Evolutionary conservation across 1,284 basidiomycete genomes (phyloP).

Genomic region (Chalciporus sp.): DNA sequence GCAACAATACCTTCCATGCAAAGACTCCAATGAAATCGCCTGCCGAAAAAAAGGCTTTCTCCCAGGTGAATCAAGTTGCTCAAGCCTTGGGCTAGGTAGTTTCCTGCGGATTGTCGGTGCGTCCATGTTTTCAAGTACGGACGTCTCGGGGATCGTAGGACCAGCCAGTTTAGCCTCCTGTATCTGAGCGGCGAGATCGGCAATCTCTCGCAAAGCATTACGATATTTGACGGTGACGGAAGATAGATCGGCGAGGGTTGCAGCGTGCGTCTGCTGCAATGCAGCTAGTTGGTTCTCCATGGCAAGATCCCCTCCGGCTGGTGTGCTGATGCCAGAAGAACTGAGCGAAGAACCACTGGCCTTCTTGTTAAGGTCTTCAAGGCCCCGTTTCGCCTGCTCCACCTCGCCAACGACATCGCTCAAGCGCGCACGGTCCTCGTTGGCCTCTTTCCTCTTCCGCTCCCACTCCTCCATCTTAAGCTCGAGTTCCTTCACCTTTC

Average conservation of each 20-base stretch:
- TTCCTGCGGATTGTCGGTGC: slow-evolving; percentile 50
- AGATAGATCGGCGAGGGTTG: slow-evolving; percentile 79
- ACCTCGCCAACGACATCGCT: slow-evolving; percentile 69
- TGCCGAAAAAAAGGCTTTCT: slow-evolving; percentile 82
- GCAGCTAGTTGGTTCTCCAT: slow-evolving; percentile 61
- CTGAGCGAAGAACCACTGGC: slow-evolving; percentile 22
- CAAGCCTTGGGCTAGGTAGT: slow-evolving; percentile 48
- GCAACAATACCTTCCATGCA: slow-evolving; percentile 69
- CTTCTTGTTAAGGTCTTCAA: slow-evolving; percentile 47
- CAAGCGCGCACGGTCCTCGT: slow-evolving; percentile 64
- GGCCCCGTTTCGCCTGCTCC: slow-evolving; percentile 65
- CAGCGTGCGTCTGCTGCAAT: slow-evolving; percentile 76
- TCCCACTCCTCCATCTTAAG: slow-evolving; percentile 76
- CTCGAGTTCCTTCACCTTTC: slow-evolving; percentile 74
- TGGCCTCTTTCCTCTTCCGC: slow-evolving; percentile 64
- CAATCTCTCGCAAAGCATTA: slow-evolving; percentile 87
- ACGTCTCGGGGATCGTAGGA: slow-evolving; percentile 47
- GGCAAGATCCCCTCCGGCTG: slow-evolving; percentile 35
- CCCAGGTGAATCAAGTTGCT: slow-evolving; percentile 50
- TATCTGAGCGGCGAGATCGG: slow-evolving; percentile 82
- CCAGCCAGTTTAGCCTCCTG: slow-evolving; percentile 75
- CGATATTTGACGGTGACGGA: slow-evolving; percentile 81
- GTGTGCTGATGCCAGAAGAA: slow-evolving; percentile 35
- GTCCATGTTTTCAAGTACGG: slow-evolving; percentile 49
- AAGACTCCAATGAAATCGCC: slow-evolving; percentile 81